Base-by-base conservation (phyloP, 148 eudicot species). In the Rhododendron kiyosumense region DNA sequence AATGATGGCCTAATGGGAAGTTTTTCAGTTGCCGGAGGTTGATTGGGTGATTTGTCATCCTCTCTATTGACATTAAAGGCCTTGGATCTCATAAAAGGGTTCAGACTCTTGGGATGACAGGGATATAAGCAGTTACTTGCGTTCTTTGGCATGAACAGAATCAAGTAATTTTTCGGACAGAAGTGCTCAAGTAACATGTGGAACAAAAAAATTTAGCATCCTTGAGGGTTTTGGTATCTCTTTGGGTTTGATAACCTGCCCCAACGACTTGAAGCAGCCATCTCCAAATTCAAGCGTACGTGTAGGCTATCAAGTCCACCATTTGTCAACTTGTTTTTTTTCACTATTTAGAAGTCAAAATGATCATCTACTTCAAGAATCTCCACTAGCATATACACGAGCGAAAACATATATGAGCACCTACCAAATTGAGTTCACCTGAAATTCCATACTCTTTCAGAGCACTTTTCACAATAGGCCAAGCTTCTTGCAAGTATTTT, bases 401-500 rank as follows among this genome's bases (percentile, higher is more conserved):
- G 45, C 78, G 73, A 22, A 30, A 59, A 78, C 17, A 83, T 24
- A 73, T 28, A 17, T 43, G 20, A 67, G 65, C 36, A 86, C 75
- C 26, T 46, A 73, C 85, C 83, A 85, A 57, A 71, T 49, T 85
- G 43, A 79, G 61, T 63, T 80, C 71, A 79, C 74, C 65, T 9
- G 84, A 63, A 63, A 86, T 26, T 36, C 85, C 88, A 76, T 86
- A 20, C 82, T 76, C 85, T 24, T 76, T 86, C 20, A 86, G n/a
- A 82, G 85, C 61, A 86, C 82, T 74, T 86, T 75, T 86, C 20
- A 86, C 85, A 26, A 57, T 24, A 57, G 81, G 88, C 88, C 88
- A 86, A 75, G 73, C 88, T 77, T 86, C 85, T 79, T 83, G 85
- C 83, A 87, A 78, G 52, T 87, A 77, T 57, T 86, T 86, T 81